Evolutionary conservation across 495 filamentous ascomycete genomes (phyloP), one percentile per base, ranked within the genome.

Genomic region (Niebla homalea): DNA sequence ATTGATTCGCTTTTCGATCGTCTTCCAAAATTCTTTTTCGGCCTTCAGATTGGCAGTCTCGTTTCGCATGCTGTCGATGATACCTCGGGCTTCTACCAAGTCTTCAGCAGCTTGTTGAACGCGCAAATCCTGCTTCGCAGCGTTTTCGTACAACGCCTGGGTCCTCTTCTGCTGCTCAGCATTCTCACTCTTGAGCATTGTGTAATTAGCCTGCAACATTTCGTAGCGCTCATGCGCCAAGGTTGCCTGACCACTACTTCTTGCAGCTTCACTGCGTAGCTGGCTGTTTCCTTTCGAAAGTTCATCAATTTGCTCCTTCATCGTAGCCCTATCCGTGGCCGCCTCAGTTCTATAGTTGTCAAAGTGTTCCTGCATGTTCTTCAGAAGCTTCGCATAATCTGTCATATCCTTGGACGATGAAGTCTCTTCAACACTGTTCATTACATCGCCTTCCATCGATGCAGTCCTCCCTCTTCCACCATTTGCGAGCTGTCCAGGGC

Each of bases 61-160:
- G 41, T 82, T 87, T 19, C 89, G 85, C 67, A 97, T 75, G 57
- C 86, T 89, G 57, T 98, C 90, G 10, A 81, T 69, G 35, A 90
- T 63, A 50, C 80, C 84, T 56, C 83, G 84, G 1, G 83, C 79
- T 62, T 94, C 92, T 8, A 96, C 79, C 0, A 96, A 73, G 57
- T 99, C 90, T 66, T 99, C 93, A 0, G 87, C 85, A 41, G 87
- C 82, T 65, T 95, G 87, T 57, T 96, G 92, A 12, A 82, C 90
- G 36, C 77, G 79, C 32, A 95, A 67, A 50, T 99, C 92, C 57
- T 94, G 88, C 60, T 87, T 90, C 20, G 87, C 87, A 12, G 86
- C 82, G 38, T 76, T 79, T 56, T 97, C 90, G 0, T 85, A 79
- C 49, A 93, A 65, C 4, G 70, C 63, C 47, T 87, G 79, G 25